A percentile compares a stretch with the other conserved stretches of the same genome.
Conservation (phyloP, 345 rosid genomes). For the Geranium rotundifolium region DNA sequence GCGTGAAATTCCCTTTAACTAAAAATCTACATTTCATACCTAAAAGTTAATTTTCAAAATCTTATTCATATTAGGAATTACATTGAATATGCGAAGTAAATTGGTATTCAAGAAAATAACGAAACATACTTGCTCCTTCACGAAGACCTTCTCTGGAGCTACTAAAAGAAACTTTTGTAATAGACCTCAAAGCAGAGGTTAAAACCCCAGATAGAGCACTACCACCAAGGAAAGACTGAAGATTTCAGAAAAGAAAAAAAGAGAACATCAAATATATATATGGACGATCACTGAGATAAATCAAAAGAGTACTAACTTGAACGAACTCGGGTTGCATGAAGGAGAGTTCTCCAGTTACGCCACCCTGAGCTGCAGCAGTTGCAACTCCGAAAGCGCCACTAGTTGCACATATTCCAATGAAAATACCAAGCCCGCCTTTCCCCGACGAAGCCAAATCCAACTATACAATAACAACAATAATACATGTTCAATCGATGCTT, state of each 20-base stretch:
- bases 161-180: constrained; percentile 69
- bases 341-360: constrained; percentile 82
- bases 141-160: constrained; percentile 50
- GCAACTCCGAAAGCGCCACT: constrained; percentile 66
- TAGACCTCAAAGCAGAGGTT: constrained; percentile 55
- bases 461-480: constrained; percentile 12
- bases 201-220: constrained; percentile 64
- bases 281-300: background rate
- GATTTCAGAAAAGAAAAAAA: background rate
- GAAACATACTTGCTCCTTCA: constrained; percentile 66
- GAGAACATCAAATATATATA: background rate
- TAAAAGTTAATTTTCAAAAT: too few relatives aligned
- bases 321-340: constrained; percentile 55
- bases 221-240: constrained; percentile 57
- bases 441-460: constrained; percentile 76
- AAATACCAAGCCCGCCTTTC: constrained; percentile 60
- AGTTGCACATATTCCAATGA: constrained; percentile 48
- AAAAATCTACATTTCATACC: too few relatives aligned
- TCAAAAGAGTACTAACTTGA: constrained; percentile 43
- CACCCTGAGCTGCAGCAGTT: constrained; percentile 85
- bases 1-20: too few relatives aligned
- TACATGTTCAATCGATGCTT: background rate
- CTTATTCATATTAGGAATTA: too few relatives aligned
- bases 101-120: background rate
- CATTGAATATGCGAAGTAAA: too few relatives aligned